A percentile compares a stretch with the other conserved stretches of the same genome.
Conservation (phyloP, 2,329 filamentous ascomycete species). For the Teratosphaeriaceae sp. region DNA sequence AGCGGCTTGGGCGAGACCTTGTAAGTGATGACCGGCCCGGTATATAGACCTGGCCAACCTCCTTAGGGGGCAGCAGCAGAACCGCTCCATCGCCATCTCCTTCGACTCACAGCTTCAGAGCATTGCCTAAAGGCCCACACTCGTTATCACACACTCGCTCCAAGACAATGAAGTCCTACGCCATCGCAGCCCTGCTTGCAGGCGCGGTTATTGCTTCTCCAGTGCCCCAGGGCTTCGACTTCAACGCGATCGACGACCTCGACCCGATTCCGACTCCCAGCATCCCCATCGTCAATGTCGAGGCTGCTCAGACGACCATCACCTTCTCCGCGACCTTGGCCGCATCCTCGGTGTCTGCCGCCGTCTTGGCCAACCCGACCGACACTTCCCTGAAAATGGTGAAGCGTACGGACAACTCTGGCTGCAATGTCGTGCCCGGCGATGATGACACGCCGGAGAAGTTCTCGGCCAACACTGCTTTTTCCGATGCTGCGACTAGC, state of each 20-base stretch:
- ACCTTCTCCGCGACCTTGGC: conserved; percentile 10
- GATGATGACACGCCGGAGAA: conserved; percentile 12
- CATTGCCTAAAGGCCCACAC: not conserved
- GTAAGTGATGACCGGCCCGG: too few relatives aligned
- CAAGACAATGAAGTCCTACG: conserved; percentile 11
- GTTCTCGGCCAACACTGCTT: conserved; percentile 13
- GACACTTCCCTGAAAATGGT: conserved; percentile 13
- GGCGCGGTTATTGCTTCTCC: conserved; percentile 16
- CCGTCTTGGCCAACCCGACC: conserved; percentile 14
- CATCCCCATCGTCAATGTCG: conserved; percentile 15
- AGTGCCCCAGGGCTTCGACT: conserved; percentile 19
- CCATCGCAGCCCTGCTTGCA: conserved; percentile 13
- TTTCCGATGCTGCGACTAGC: conserved; percentile 10
- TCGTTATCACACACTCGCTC: conserved; percentile 2
- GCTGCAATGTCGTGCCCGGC: conserved; percentile 7
- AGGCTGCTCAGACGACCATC: conserved; percentile 12
- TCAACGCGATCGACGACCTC: conserved; percentile 13
- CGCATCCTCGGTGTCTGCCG: conserved; percentile 13
- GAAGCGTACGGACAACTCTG: conserved; percentile 8
- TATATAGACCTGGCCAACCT: too few relatives aligned
- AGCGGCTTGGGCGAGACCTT: too few relatives aligned
- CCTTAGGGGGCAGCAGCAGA: too few relatives aligned
- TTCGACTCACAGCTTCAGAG: conserved; percentile 15
- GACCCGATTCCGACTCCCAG: conserved; percentile 9
- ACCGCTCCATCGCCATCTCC: too few relatives aligned